These are phyloP conservation scores for Xerocomellus dryophilus DNA, from an alignment of 768 basidiomycete genomes.

Conservation along the genomic window DNA sequence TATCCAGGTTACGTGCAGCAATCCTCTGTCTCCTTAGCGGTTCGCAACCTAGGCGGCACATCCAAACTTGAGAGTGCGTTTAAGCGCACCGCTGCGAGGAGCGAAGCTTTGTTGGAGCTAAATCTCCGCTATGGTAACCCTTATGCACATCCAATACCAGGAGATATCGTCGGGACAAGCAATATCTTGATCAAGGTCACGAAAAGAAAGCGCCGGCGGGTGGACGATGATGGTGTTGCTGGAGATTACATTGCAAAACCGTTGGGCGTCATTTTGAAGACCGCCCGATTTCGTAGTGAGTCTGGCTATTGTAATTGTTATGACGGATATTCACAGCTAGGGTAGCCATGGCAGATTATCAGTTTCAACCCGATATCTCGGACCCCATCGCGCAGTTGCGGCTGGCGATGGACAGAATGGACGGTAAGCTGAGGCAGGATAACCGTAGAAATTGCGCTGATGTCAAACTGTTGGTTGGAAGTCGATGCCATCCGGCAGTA, in stretches of 20 bases:
- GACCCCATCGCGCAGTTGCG: slow-evolving; percentile 73
- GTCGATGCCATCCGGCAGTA: slow-evolving; percentile 76
- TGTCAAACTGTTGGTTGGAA: slow-evolving; percentile 30
- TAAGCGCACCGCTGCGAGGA: slow-evolving; percentile 59
- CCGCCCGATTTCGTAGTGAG: slow-evolving; percentile 87
- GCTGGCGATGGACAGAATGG: slow-evolving; percentile 71
- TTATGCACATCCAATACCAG: slow-evolving; percentile 81
- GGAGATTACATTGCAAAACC: slow-evolving; percentile 77
- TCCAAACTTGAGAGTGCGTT: slow-evolving; percentile 73
- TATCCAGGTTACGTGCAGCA: slow-evolving; percentile 83
- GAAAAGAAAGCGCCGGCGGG: slow-evolving; percentile 57
- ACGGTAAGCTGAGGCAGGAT: slow-evolving; percentile 53
- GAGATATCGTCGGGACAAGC: slow-evolving; percentile 70
- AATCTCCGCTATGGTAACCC: slow-evolving; percentile 69
- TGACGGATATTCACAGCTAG: background rate
- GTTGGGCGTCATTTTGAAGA: slow-evolving; percentile 74
- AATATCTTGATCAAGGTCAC: slow-evolving; percentile 87
- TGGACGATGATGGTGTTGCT: slow-evolving; percentile 26
- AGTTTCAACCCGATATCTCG: slow-evolving; percentile 71
- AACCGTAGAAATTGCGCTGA: background rate
- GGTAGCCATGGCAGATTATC: slow-evolving; percentile 90
- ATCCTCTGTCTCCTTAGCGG: slow-evolving; percentile 57
- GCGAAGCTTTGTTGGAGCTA: slow-evolving; percentile 71
- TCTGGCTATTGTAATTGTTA: slow-evolving; percentile 8
- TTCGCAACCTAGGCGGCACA: slow-evolving; percentile 69